A percentile compares a stretch with the other conserved stretches of the same genome.
Evolutionary conservation across 345 rosid genomes (phyloP).

Genomic region (Hevea brasiliensis): DNA sequence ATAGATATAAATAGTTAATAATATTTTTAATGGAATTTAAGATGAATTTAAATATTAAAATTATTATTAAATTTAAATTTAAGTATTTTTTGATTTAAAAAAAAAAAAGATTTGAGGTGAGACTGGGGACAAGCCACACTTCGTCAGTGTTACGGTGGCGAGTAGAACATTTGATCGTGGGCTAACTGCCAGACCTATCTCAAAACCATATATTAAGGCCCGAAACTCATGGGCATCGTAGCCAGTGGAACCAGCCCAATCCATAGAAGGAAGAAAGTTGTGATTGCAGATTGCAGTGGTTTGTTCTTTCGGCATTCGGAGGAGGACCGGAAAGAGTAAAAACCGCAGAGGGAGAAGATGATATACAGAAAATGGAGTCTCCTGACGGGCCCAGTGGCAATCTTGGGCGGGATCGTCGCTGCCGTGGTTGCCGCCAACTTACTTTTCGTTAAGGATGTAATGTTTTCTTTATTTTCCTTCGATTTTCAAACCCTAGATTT

Average conservation of each 20-base stretch:
- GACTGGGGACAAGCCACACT: no score
- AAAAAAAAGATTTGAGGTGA: no score
- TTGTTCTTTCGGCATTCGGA: background rate
- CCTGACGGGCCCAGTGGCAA: conserved; percentile 69
- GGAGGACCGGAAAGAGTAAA: background rate
- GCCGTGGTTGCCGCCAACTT: conserved; percentile 53
- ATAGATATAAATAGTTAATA: no score
- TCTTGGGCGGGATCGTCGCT: conserved; percentile 62
- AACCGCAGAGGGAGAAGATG: conserved; percentile 42
- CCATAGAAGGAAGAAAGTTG: background rate
- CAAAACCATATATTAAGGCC: no score
- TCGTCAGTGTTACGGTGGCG: no score
- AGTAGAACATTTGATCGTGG: no score
- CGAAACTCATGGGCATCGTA: background rate
- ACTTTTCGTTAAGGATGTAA: conserved; percentile 53
- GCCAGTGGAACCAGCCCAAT: background rate
- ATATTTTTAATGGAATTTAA: no score
- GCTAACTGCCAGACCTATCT: no score
- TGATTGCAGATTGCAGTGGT: background rate
- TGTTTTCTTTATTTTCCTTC: background rate
- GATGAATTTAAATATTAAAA: no score
- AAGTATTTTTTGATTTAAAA: no score
- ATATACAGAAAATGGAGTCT: conserved; percentile 93
- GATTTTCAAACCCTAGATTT: conserved; percentile 28
- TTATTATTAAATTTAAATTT: no score